Evolutionary conservation across 352 stramenopile species (phyloP), one percentile per base, ranked within the genome.

Genomic region (Globisporangium recalcitrans): DNA sequence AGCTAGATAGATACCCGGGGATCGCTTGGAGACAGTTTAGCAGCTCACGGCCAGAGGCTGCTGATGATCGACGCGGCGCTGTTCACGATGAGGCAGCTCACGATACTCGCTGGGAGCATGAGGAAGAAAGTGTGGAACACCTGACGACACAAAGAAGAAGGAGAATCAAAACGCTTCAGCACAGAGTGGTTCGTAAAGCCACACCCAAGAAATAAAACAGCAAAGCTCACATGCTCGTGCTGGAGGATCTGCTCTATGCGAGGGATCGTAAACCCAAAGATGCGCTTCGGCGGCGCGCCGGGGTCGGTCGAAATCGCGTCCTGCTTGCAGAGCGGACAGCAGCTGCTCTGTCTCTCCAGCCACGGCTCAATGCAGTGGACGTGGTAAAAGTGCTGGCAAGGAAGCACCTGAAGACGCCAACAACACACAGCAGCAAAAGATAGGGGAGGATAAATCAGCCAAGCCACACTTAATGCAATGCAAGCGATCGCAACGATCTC

Each of bases 371-470:
- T 96, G 62, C 87, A 96, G 24, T 85, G 68, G 14, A 88, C 78
- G 55, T 96, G 87, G 58, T 89, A 96, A 58, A 90, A 89, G 56
- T 96, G 87, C 26, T 89, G 78, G 47, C 87, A 96, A 19, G 87
- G 85, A 32, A 96, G 75, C 29, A 95, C 79, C 70, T 79, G 32
- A 36, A 38, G 6, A 7, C 31, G 11, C 5, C 22, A 32, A 32
- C 47, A 52, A 7, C 47, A n/a, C 4, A 49, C 42, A 53, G 24
- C 26, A n/a, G 21, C n/a, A 14, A n/a, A 21, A 21, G 4, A 44
- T 21, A 44, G 16, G 38, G 38, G 21, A n/a, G n/a, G 19, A 8
- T 13, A 42, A 44, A 44, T 53, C 24, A 36, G 49, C 24, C 9
- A 52, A 27, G 27, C 19, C 27, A 26, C 21, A 38, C 49, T 40